These are phyloP conservation scores for Herpomyces periplanetae DNA, from an alignment of 2,329 filamentous ascomycete species.

Conservation along the genomic window DNA sequence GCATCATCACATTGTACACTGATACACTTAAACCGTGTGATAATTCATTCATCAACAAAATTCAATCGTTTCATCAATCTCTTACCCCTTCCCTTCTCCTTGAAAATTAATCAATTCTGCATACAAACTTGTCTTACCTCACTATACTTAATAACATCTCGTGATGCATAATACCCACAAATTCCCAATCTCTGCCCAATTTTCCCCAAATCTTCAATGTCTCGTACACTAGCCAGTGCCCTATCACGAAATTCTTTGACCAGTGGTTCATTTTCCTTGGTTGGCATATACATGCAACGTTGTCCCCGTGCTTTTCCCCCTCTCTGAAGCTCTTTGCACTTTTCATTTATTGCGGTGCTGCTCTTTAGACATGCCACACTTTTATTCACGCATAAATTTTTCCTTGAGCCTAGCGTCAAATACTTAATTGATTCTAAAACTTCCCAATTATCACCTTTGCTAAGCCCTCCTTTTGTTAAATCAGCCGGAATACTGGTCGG, in stretches of 20 bases:
- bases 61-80: too few species aligned
- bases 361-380: slow-evolving; percentile 27
- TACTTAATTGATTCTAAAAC: slow-evolving; percentile 28
- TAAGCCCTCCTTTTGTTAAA: slow-evolving; percentile 8
- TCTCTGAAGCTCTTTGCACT: slow-evolving; percentile 53
- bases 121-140: slow-evolving; percentile 15
- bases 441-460: slow-evolving; percentile 4
- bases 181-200: slow-evolving; percentile 40
- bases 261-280: slow-evolving; percentile 27
- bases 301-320: slow-evolving; percentile 16
- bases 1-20: too few species aligned
- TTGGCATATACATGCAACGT: slow-evolving; percentile 35
- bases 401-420: slow-evolving; percentile 43
- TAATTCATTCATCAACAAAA: too few species aligned
- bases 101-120: too few species aligned
- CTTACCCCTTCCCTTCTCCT: too few species aligned
- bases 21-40: too few species aligned
- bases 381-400: slow-evolving; percentile 61
- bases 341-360: slow-evolving; percentile 57
- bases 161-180: slow-evolving; percentile 86
- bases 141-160: slow-evolving; percentile 35
- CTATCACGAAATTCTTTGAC: slow-evolving; percentile 53
- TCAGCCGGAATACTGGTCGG: slow-evolving; percentile 19
- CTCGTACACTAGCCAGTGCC: slow-evolving; percentile 40
- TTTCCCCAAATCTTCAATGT: slow-evolving; percentile 58